Conservation (phyloP, 2,329 filamentous ascomycete genomes). For the Penicillium sp. region DNA sequence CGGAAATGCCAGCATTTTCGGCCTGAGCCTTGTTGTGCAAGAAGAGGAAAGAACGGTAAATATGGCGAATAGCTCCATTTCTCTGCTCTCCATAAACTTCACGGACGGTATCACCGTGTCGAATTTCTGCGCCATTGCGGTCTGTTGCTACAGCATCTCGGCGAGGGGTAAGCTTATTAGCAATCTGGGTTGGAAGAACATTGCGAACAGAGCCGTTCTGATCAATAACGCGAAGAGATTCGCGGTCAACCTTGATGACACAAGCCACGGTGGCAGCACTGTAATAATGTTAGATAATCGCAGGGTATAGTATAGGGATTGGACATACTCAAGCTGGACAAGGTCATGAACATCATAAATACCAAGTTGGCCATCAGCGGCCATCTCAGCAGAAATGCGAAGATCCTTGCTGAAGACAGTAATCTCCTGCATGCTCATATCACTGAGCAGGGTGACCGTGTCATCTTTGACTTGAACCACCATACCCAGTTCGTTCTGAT, state of each 20-base stretch:
- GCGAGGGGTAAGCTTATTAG: constrained; percentile 80
- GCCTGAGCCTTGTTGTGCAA: constrained; percentile 79
- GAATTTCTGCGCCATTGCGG: constrained; percentile 88
- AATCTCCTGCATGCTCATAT: constrained; percentile 89
- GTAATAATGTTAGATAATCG: constrained; percentile 28
- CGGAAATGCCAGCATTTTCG: constrained; percentile 88
- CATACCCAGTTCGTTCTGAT: constrained; percentile 93
- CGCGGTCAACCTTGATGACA: constrained; percentile 91
- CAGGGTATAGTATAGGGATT: not conserved
- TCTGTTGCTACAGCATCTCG: constrained; percentile 89
- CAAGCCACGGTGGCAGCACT: constrained; percentile 85
- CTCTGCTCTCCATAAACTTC: constrained; percentile 84
- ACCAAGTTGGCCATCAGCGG: constrained; percentile 76
- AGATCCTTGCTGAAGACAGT: constrained; percentile 98
- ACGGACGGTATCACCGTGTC: constrained; percentile 86
- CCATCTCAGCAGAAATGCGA: constrained; percentile 87
- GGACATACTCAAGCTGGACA: constrained; percentile 80
- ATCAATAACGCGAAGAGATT: constrained; percentile 85
- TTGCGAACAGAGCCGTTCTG: constrained; percentile 83
- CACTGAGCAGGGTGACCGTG: constrained; percentile 86
- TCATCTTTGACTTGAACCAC: constrained; percentile 93
- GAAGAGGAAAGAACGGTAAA: constrained; percentile 91
- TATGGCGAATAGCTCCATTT: constrained; percentile 86
- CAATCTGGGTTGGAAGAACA: constrained; percentile 86
- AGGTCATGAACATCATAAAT: constrained; percentile 92